Conservation (phyloP, 768 basidiomycete genomes). For the Pholiota molesta region DNA sequence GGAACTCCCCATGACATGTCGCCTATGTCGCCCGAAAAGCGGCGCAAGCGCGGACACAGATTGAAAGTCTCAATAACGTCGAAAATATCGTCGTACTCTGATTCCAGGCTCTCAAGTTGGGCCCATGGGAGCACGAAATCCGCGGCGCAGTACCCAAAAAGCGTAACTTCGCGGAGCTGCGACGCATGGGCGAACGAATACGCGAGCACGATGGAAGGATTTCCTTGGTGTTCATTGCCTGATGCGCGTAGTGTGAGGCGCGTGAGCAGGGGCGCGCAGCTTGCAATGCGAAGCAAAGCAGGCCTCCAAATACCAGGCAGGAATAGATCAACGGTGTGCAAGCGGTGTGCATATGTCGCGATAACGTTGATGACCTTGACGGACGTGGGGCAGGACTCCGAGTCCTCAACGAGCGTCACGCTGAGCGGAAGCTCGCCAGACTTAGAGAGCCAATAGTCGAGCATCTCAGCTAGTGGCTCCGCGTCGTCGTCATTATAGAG, state of each 20-base stretch:
- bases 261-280: slow-evolving; percentile 11
- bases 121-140: slow-evolving; percentile 23
- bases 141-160: slow-evolving; percentile 18
- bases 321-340: slow-evolving; percentile 25
- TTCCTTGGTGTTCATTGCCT: too few relatives aligned
- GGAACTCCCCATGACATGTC: slow-evolving; percentile 11
- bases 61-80: slow-evolving; percentile 22
- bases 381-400: background rate
- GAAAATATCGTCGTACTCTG: slow-evolving; percentile 14
- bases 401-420: slow-evolving; percentile 17
- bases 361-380: slow-evolving; percentile 20
- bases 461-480: slow-evolving; percentile 16
- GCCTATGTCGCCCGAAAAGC: slow-evolving; percentile 14
- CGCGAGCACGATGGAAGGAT: background rate
- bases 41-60: slow-evolving; percentile 14
- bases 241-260: slow-evolving; percentile 17
- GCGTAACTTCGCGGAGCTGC: slow-evolving; percentile 17
- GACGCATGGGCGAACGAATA: slow-evolving; percentile 19
- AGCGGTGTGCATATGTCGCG: slow-evolving; percentile 15
- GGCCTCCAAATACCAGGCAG: slow-evolving; percentile 19
- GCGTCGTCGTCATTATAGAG: slow-evolving; percentile 14
- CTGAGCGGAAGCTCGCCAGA: slow-evolving; percentile 18
- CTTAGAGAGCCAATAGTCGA: slow-evolving; percentile 21
- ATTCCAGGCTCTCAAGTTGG: slow-evolving; percentile 20
- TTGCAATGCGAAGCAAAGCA: slow-evolving; percentile 9